These are phyloP conservation scores for Trichophyton verrucosum DNA, from an alignment of 2,329 filamentous ascomycete genomes.

Conservation along the genomic window DNA sequence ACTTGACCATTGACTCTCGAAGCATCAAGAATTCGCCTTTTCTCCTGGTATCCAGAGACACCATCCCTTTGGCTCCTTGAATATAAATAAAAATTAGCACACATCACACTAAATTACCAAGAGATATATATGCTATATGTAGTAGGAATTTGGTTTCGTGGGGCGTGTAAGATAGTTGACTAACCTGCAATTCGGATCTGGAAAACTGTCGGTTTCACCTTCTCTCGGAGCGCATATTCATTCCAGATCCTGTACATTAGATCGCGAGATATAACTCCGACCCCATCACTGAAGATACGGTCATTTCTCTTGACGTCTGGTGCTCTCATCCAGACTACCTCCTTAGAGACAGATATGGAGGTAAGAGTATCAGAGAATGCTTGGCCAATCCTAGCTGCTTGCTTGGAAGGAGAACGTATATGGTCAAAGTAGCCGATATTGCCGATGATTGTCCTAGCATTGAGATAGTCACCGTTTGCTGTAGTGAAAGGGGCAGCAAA, in stretches of 20 bases:
- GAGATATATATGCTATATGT: neutral
- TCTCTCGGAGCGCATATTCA: constrained; percentile 18
- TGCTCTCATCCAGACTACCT: constrained; percentile 17
- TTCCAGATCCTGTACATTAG: constrained; percentile 51
- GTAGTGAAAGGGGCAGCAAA: constrained; percentile 39
- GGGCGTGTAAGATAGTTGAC: neutral
- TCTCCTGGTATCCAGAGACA: constrained; percentile 54
- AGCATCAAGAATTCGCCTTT: constrained; percentile 48
- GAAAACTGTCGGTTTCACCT: constrained; percentile 31
- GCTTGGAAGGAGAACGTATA: constrained; percentile 45
- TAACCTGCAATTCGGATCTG: constrained; percentile 59
- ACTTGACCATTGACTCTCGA: constrained; percentile 70
- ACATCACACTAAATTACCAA: neutral
- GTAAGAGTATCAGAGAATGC: constrained; percentile 65
- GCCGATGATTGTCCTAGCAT: constrained; percentile 32
- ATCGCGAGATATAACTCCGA: constrained; percentile 56
- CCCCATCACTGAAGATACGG: constrained; percentile 65
- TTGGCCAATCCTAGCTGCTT: constrained; percentile 48
- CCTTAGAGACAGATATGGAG: constrained; percentile 40
- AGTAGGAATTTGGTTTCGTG: neutral
- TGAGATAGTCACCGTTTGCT: constrained; percentile 17
- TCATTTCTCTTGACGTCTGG: constrained; percentile 29
- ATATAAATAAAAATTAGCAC: neutral
- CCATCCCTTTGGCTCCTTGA: constrained; percentile 60
- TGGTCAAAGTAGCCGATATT: constrained; percentile 39